A percentile compares a stretch with the other conserved stretches of the same genome.
Conservation (phyloP, 306 rosid species). For the Arachis hypogaea region DNA sequence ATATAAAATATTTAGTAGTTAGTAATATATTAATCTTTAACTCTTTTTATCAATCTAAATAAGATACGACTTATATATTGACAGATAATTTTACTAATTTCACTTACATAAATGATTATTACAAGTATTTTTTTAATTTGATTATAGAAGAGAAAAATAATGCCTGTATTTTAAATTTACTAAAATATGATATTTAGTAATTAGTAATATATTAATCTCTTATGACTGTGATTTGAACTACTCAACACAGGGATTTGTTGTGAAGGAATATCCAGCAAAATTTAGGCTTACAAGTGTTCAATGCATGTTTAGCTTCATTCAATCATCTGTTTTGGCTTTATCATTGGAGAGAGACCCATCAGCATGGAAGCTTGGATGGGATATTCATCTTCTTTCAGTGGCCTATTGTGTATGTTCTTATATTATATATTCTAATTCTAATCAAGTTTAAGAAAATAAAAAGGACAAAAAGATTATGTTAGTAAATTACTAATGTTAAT, state of each 20-base stretch:
- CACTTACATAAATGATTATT: too few species aligned
- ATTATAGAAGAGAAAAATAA: too few species aligned
- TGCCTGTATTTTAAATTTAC: too few species aligned
- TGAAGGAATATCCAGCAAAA: conserved; percentile 84
- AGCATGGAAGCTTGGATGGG: conserved; percentile 95
- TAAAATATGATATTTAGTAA: too few species aligned
- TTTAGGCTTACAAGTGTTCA: conserved; percentile 74
- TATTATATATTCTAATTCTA: neutral
- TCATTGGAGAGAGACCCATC: conserved; percentile 64
- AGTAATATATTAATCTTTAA: too few species aligned
- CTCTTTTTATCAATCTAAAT: too few species aligned
- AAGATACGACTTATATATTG: too few species aligned
- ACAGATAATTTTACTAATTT: too few species aligned
- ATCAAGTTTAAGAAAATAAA: neutral
- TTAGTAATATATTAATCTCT: too few species aligned
- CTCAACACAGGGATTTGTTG: conserved; percentile 57
- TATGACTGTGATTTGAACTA: neutral
- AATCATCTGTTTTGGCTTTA: conserved; percentile 61
- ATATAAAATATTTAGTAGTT: too few species aligned
- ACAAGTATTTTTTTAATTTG: too few species aligned
- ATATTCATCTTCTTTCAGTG: conserved; percentile 78
- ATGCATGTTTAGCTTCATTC: conserved; percentile 72
- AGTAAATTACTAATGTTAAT: neutral
- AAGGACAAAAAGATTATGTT: neutral
- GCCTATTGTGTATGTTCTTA: conserved; percentile 72